phyloP scores from a whole-genome alignment of 352 stramenopile species.

The Phytophthora pluvialis region DNA sequence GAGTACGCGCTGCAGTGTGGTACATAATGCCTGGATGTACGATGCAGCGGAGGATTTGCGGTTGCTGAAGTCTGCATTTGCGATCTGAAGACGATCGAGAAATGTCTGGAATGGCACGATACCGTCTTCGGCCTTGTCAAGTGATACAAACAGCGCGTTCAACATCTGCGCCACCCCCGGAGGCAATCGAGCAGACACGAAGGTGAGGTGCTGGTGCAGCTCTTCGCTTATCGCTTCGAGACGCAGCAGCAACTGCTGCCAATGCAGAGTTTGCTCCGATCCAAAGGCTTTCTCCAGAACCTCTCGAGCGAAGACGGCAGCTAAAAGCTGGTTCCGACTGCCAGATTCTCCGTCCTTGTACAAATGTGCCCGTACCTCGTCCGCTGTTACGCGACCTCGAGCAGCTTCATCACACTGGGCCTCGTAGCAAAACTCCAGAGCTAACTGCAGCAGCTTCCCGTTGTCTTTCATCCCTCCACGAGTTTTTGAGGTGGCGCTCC shows the following conservation, averaged over 20 bases:
- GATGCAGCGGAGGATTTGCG: constrained; percentile 24
- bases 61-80: constrained; percentile 26
- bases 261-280: constrained; percentile 47
- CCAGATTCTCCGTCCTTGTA: constrained; percentile 8
- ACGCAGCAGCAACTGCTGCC: constrained; percentile 63
- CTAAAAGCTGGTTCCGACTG: constrained; percentile 20
- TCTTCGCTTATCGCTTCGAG: constrained; percentile 45
- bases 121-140: constrained; percentile 54
- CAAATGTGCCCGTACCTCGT: constrained; percentile 16
- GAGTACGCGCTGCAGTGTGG: constrained; percentile 35
- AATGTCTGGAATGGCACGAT: constrained; percentile 52
- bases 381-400: constrained; percentile 26
- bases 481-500: background rate
- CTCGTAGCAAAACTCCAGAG: constrained; percentile 39
- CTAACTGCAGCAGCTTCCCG: constrained; percentile 22
- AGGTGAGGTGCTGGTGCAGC: constrained; percentile 45
- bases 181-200: constrained; percentile 36
- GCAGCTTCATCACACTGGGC: constrained; percentile 28
- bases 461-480: constrained; percentile 6
- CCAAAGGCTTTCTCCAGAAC: constrained; percentile 35
- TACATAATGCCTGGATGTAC: constrained; percentile 38
- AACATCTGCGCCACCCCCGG: constrained; percentile 30
- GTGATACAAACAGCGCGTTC: constrained; percentile 38
- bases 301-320: constrained; percentile 18
- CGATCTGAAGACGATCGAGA: constrained; percentile 36